Base-by-base conservation (phyloP, 805 yeast genomes). In the Torulaspora microellipsoides region DNA sequence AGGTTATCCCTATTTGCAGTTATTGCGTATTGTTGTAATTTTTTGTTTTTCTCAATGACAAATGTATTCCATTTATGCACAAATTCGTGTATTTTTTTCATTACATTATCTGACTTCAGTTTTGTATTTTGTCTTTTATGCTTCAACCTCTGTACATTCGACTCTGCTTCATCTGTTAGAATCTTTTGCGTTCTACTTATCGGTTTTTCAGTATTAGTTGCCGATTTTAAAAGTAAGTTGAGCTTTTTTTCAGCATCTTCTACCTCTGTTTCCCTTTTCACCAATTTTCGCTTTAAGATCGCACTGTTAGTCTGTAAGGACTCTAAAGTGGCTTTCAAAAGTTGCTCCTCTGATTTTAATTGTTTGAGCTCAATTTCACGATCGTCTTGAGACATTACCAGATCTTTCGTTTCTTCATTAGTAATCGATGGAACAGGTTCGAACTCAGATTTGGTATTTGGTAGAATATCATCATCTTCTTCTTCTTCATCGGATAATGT, bases 211-310 rank as follows among this genome's bases (percentile, higher is more conserved):
- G 31, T 28, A 11, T 31, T 23, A 8, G 27, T 31, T 10, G 36
- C 28, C 17, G 30, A 33, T 32, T 35, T 42, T 11, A 31, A 14
- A 15, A 45, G 39, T 9, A 45, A 25, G 12, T 33, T 30, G 34
- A 34, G 43, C 20, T 50, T 49, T 36, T 43, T 44, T 34, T 45
- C 44, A 27, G 56, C 53, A 6, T 52, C 54, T 1, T 31, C 31
- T 4, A 59, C 47, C 9, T 45, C 54, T 15, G 47, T 38, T 30
- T 60, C 62, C 34, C 66, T 51, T 33, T 49, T 58, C 4, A 25
- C 42, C 15, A 58, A 38, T 39, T 59, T 60, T 31, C 48, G 51
- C 13, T 48, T 47, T 27, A 62, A 30, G 6, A 62, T 55, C n/a
- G 43, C 40, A 34, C 42, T 46, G 15, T 48, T 49, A 5, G 55